A percentile compares a stretch with the other conserved stretches of the same genome.
These are phyloP conservation scores for Fusarium staphyleae DNA, from an alignment of 2,329 filamentous ascomycete genomes.

Conservation along the genomic window DNA sequence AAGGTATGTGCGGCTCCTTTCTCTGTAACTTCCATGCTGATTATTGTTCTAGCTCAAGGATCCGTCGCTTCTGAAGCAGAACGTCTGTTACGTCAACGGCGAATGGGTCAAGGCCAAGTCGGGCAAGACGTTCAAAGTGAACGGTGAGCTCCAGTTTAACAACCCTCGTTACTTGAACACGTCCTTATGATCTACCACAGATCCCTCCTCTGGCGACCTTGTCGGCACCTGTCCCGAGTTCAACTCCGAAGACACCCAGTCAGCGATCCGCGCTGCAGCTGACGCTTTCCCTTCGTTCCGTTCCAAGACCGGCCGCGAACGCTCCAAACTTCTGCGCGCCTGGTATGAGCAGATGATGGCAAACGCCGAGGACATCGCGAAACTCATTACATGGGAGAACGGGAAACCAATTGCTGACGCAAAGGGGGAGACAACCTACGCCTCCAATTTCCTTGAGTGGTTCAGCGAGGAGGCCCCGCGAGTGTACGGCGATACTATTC, in stretches of 20 bases:
- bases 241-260: slow-evolving; percentile 76
- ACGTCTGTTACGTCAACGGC: slow-evolving; percentile 87
- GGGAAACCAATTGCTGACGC: slow-evolving; percentile 83
- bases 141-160: slow-evolving; percentile 55
- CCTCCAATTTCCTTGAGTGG: slow-evolving; percentile 80
- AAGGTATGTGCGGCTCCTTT: slow-evolving; percentile 45
- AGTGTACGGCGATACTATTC: slow-evolving; percentile 77
- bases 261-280: slow-evolving; percentile 83
- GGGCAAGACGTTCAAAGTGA: slow-evolving; percentile 89
- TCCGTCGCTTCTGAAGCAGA: slow-evolving; percentile 81
- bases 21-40: slow-evolving; percentile 6
- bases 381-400: slow-evolving; percentile 88
- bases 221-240: slow-evolving; percentile 90
- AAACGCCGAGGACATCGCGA: slow-evolving; percentile 81
- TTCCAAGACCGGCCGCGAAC: slow-evolving; percentile 75
- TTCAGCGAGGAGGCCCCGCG: slow-evolving; percentile 81
- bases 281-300: slow-evolving; percentile 76
- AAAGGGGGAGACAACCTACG: slow-evolving; percentile 74
- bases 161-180: not conserved
- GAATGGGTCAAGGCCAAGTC: slow-evolving; percentile 88
- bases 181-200: slow-evolving; percentile 49
- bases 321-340: slow-evolving; percentile 74
- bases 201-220: slow-evolving; percentile 81
- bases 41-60: slow-evolving; percentile 69
- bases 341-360: slow-evolving; percentile 85